These are phyloP conservation scores for Pichia manshurica DNA, from an alignment of 805 yeast species.

Conservation along the genomic window DNA sequence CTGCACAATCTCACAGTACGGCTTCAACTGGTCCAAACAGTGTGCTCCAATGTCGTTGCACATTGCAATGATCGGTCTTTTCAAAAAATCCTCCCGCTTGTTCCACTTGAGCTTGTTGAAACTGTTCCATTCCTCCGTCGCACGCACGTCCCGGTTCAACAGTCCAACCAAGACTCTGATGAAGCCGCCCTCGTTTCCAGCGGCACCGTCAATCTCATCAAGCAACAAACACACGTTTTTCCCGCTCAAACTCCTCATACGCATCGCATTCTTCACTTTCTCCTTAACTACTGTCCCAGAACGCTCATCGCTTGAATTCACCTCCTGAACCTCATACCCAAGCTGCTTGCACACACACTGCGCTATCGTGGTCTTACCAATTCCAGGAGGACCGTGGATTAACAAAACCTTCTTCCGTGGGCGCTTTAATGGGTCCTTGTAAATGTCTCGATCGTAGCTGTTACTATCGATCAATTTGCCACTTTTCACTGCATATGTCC, in stretches of 20 bases:
- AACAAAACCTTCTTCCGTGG: slow-evolving; percentile 62
- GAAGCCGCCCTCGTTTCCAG: slow-evolving; percentile 50
- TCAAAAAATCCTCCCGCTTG: slow-evolving; percentile 34
- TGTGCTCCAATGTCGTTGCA: slow-evolving; percentile 83
- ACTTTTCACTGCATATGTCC: slow-evolving; percentile 50
- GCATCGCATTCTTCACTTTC: slow-evolving; percentile 55
- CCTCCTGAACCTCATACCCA: slow-evolving; percentile 74
- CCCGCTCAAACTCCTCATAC: slow-evolving; percentile 59
- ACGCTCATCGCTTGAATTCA: slow-evolving; percentile 82
- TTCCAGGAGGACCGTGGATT: slow-evolving; percentile 89
- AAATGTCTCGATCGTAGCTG: slow-evolving; percentile 7
- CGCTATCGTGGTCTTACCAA: slow-evolving; percentile 86
- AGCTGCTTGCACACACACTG: slow-evolving; percentile 78
- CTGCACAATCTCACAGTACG: slow-evolving; percentile 62
- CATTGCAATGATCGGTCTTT: slow-evolving; percentile 84
- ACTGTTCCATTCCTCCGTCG: slow-evolving; percentile 33
- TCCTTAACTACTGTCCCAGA: slow-evolving; percentile 49
- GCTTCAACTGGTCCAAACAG: slow-evolving; percentile 68
- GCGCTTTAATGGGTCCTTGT: slow-evolving; percentile 47
- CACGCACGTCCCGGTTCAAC: slow-evolving; percentile 50
- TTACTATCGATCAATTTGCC: slow-evolving; percentile 13
- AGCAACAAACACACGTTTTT: slow-evolving; percentile 77
- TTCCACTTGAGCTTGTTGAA: slow-evolving; percentile 22
- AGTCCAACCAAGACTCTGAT: slow-evolving; percentile 54
- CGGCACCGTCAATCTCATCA: slow-evolving; percentile 84